Evolutionary conservation across 2,329 filamentous ascomycete species (phyloP), one percentile per base, ranked within the genome.

Genomic region (Zasmidium cellare): DNA sequence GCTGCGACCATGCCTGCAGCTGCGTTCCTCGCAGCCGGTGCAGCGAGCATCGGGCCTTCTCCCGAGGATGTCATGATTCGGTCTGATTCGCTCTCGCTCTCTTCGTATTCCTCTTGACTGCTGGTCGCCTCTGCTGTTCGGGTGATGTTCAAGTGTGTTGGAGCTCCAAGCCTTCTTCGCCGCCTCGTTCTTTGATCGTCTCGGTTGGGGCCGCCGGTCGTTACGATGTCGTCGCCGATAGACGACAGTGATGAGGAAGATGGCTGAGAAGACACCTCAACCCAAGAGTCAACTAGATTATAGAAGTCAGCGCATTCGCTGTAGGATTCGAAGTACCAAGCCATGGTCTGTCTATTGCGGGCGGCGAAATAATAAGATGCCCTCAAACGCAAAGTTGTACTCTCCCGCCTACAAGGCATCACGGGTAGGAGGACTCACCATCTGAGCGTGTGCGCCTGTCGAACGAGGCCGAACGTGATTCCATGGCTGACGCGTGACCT

Each of bases 91-190:
- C 84, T 96, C 73, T 96, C 92, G 61, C 89, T 96, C 78, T 96
- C 92, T 31, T 96, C 91, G 69, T 96, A 96, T 76, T 96, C 92
- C 67, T 96, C 92, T 72, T 96, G 91, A 69, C 92, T 96, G 75
- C 91, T 96, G 5, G 66, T 65, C 52, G 76, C 78, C 12, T 77
- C 79, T 45, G 72, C 69, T 16, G 82, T 76, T 44, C 77, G 76
- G 46, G 74, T 70, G 55, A 77, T 77, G 55, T 74, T 70, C 53
- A 76, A 68, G 58, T 74, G 72, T 25, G 74, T 71, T 47, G 74
- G 75, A 65, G 69, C 76, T 71, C 72, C 74, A 65, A 73, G 72
- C 52, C 75, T 72, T 55, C 82, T 77, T 58, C 80, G 75, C 57
- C 88, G 86, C 58, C 88, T 84, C 22, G 80, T 75, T 65, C 86